Base-by-base conservation (phyloP, 1,284 basidiomycete genomes). In the Microbotryum silenes-acaulis region DNA sequence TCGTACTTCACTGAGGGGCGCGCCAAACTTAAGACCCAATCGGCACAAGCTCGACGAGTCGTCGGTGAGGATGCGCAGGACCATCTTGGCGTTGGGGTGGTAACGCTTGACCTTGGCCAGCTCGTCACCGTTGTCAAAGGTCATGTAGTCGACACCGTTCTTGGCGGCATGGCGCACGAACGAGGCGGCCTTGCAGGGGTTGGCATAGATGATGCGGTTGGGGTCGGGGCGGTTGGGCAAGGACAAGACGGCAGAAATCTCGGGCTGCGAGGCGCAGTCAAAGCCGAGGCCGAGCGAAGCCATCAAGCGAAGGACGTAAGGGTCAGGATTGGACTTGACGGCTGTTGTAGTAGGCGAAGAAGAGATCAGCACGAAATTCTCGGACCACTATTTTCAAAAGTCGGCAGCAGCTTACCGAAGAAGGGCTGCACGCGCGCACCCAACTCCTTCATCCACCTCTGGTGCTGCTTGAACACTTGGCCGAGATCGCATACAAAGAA, bases 91-190 rank as follows among this genome's bases (percentile, higher is more conserved):
- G 51, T 76, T 72, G 0, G 92, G 89, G 75, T 94, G 86, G 21
- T 82, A 80, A 52, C 87, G 85, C 52, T 89, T 85, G 69, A 98
- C 85, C 79, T 99, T 99, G 83, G 89, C 82, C n/a, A 99, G 80
- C 76, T 99, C 96, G 77, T 99, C 96, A 56, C 83, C 83, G 77
- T 98, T 99, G 79, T 99, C 96, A 74, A 99, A 98, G 0, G 94
- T 97, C 89, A 97, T 97, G 78, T 85, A 85, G 72, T 89, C 83
- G 53, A 98, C 91, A 27, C 87, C 86, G 31, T 81, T 77, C 67
- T 82, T 83, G 45, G 85, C 84, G 16, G 96, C 89, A 69, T 85
- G 84, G 61, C 91, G 88, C 69, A 98, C 83, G 77, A 96, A 97
- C 9, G 91, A 94, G 9, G 84, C 81, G 1, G 94, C 91, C 79